A percentile compares a stretch with the other conserved stretches of the same genome.
These are phyloP conservation scores for Globisporangium yorkense DNA, from an alignment of 352 stramenopile genomes.

Conservation along the genomic window DNA sequence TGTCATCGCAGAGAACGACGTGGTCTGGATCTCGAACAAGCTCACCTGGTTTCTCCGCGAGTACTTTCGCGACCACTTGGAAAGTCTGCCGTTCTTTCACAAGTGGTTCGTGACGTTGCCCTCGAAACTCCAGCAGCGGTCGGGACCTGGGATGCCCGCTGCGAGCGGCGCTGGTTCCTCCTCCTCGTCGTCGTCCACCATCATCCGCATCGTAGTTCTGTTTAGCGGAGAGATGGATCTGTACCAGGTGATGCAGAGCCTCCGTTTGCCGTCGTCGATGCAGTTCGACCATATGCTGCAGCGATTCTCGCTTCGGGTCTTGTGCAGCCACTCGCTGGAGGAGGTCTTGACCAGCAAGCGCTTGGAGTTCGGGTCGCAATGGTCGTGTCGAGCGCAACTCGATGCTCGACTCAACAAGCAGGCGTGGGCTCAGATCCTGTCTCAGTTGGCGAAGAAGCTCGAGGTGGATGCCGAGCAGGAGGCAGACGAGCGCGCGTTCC, in stretches of 20 bases:
- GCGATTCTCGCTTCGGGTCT: constrained; percentile 3
- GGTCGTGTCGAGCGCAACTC: constrained; percentile 41
- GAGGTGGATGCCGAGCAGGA: constrained; percentile 23
- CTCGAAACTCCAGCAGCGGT: constrained; percentile 42
- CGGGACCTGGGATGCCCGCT: constrained; percentile 13
- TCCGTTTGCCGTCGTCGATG: constrained; percentile 18
- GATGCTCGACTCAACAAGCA: constrained; percentile 52
- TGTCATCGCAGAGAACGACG: constrained; percentile 33
- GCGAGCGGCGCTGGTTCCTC: constrained; percentile 8
- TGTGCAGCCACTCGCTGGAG: constrained; percentile 26
- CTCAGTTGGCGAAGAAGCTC: constrained; percentile 38
- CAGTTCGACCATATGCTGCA: constrained; percentile 15
- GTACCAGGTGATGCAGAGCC: constrained; percentile 20
- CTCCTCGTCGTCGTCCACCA: constrained; percentile 11
- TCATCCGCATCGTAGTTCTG: constrained; percentile 65
- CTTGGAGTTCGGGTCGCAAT: constrained; percentile 41
- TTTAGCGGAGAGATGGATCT: constrained; percentile 40
- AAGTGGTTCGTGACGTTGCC: constrained; percentile 61
- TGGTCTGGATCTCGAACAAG: constrained; percentile 27
- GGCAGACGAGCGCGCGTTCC: constrained; percentile 28
- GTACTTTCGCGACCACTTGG: constrained; percentile 49
- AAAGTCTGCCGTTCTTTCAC: constrained; percentile 51
- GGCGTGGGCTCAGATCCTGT: constrained; percentile 43
- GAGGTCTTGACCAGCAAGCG: constrained; percentile 59
- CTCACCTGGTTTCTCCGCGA: constrained; percentile 54